Evolutionary conservation across 305 asterid species (phyloP), one percentile per base, ranked within the genome.

Genomic region (Fraxinus ornus): DNA sequence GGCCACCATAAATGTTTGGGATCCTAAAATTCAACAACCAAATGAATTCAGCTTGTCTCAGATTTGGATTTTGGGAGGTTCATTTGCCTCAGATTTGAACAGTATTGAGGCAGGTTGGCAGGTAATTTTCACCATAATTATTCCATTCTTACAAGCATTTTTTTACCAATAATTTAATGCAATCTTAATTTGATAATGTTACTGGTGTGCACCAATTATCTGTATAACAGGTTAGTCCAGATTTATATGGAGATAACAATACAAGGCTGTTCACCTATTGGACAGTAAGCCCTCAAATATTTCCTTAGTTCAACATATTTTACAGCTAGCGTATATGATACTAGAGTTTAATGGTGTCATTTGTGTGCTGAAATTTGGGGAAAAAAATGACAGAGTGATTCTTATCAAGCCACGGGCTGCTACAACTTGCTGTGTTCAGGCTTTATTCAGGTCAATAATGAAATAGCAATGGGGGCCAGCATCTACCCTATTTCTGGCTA

Each of bases 31-130:
- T 79, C 94, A 92, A 84, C 94, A 90, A 77, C 26, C 93, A 62
- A 90, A 91, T 87, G 97, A 92, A 79, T 92, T 92, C 86, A 92
- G 97, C 89, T 82, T 91, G 77, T 91, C 94, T 28, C 94, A 91
- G 85, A 84, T 91, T 21, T 91, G 94, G 94, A 81, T 91, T 84
- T 90, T 91, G 81, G 94, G 93, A 32, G 94, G 94, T 76, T 88
- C 93, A 72, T 91, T 91, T 84, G 91, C 89, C 68, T 85, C 87
- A 77, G 92, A 91, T 90, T 92, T 91, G 86, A 91, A 91, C 82
- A 91, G 94, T 83, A 91, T 91, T 84, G 94, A 91, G 71, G 94
- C 94, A 37, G 94, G 94, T 41, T 91, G 94, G 94, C 94, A 91
- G 93, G 94, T 91, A 78, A 57, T 60, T 22, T 12, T 35, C 24